Conservation (phyloP, 176 grass and related monocot genomes). For the Chrysopogon serrulatus region DNA sequence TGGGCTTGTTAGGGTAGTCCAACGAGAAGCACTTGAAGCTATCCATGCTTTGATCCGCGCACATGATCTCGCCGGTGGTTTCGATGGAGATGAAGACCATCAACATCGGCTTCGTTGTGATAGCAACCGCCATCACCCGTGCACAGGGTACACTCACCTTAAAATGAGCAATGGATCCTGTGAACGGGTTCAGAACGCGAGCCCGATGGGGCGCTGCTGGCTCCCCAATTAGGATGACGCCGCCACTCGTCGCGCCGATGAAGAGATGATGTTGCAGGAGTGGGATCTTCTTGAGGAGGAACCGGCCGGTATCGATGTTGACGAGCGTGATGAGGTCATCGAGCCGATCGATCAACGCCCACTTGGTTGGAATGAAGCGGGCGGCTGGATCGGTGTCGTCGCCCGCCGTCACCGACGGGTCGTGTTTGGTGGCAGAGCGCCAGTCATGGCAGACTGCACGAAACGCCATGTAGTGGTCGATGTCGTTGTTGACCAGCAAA, state of each 20-base stretch:
- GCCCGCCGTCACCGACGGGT: background rate
- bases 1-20: background rate
- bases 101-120: background rate
- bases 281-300: background rate
- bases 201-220: background rate
- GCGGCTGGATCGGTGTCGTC: background rate
- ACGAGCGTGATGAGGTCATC: background rate
- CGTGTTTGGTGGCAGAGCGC: background rate
- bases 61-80: background rate
- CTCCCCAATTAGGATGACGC: background rate
- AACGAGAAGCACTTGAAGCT: background rate
- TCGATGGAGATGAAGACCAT: background rate
- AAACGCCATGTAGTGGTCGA: background rate
- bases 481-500: background rate
- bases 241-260: background rate
- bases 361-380: background rate
- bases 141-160: background rate
- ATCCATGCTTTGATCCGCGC: background rate
- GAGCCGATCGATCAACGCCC: background rate
- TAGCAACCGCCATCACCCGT: background rate
- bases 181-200: constrained; percentile 6
- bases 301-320: background rate
- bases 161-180: background rate
- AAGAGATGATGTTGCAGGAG: background rate
- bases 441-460: background rate